phyloP scores from a whole-genome alignment of 805 yeast species.

The Metschnikowia peoriensis region DNA sequence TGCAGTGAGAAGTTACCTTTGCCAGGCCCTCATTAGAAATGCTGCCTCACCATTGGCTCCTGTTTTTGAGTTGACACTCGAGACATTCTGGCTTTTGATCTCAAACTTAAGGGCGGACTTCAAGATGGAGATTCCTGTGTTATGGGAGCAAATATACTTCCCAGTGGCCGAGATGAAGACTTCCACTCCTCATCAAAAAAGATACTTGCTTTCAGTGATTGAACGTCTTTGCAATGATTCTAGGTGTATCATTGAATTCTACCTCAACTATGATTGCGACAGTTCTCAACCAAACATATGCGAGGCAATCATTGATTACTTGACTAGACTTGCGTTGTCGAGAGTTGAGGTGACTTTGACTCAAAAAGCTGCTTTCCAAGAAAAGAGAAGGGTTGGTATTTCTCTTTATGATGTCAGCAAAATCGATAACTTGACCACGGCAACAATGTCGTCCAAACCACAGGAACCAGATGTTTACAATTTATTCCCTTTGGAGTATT shows the following conservation, averaged over 20 bases:
- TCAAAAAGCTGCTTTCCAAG: constrained; percentile 53
- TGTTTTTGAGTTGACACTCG: constrained; percentile 86
- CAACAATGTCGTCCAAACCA: constrained; percentile 53
- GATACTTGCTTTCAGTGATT: constrained; percentile 78
- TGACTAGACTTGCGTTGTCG: constrained; percentile 68
- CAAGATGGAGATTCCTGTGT: constrained; percentile 91
- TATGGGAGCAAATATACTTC: constrained; percentile 88
- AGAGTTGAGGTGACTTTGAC: constrained; percentile 69
- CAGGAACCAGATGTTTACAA: constrained; percentile 55
- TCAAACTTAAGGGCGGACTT: constrained; percentile 82
- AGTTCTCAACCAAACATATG: constrained; percentile 75
- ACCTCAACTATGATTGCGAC: constrained; percentile 94
- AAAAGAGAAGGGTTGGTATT: constrained; percentile 49
- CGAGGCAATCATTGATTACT: constrained; percentile 75
- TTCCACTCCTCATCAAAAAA: constrained; percentile 88
- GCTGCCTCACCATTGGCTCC: constrained; percentile 91
- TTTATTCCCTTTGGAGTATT: constrained; percentile 74
- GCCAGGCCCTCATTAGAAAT: constrained; percentile 81
- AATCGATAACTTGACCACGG: constrained; percentile 74
- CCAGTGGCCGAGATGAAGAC: constrained; percentile 91
- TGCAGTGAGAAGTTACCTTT: constrained; percentile 80
- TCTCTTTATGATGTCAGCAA: constrained; percentile 72
- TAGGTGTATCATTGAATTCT: constrained; percentile 85
- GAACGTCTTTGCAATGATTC: constrained; percentile 86
- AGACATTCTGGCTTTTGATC: constrained; percentile 88